Evolutionary conservation across 495 filamentous ascomycete species (phyloP).

Genomic region (Immersiella caudata): DNA sequence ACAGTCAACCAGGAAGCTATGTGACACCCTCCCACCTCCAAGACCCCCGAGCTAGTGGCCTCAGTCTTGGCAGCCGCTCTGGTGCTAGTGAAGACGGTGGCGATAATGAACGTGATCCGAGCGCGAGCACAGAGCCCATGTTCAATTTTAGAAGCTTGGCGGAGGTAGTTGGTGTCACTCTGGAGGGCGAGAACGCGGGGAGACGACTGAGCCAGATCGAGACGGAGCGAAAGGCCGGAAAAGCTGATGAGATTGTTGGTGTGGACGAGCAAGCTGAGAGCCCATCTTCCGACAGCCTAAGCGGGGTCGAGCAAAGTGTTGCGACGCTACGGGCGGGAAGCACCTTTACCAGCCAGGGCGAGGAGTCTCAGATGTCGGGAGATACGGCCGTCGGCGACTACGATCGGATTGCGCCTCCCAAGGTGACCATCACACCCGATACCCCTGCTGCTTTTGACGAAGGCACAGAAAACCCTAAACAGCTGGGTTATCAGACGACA

Average conservation of each 20-base stretch:
- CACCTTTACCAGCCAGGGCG: not conserved
- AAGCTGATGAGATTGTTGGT: slow-evolving; percentile 7
- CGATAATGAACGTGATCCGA: slow-evolving; percentile 48
- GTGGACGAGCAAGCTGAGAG: slow-evolving; percentile 11
- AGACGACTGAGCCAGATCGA: slow-evolving; percentile 34
- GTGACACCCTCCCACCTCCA: slow-evolving; percentile 45
- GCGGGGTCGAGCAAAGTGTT: slow-evolving; percentile 2
- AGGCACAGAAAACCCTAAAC: slow-evolving; percentile 41
- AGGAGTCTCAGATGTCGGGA: not conserved
- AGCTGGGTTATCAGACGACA: slow-evolving; percentile 39
- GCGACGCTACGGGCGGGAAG: not conserved
- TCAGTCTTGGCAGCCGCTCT: slow-evolving; percentile 44
- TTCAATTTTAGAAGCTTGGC: slow-evolving; percentile 91
- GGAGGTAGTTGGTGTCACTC: slow-evolving; percentile 70
- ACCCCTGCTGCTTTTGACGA: slow-evolving; percentile 37
- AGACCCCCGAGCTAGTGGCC: slow-evolving; percentile 51
- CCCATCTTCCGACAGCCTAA: not conserved
- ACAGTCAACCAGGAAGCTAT: slow-evolving; percentile 62
- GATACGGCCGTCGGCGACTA: not conserved
- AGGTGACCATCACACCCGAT: slow-evolving; percentile 45
- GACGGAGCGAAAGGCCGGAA: slow-evolving; percentile 23
- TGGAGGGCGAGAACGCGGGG: slow-evolving; percentile 46
- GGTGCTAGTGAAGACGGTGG: slow-evolving; percentile 43
- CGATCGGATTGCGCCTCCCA: slow-evolving; percentile 30
- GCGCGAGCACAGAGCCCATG: slow-evolving; percentile 69